A percentile compares a stretch with the other conserved stretches of the same genome.
phyloP scores from a whole-genome alignment of 2,329 filamentous ascomycete genomes.

The Fusarium sublunatum region DNA sequence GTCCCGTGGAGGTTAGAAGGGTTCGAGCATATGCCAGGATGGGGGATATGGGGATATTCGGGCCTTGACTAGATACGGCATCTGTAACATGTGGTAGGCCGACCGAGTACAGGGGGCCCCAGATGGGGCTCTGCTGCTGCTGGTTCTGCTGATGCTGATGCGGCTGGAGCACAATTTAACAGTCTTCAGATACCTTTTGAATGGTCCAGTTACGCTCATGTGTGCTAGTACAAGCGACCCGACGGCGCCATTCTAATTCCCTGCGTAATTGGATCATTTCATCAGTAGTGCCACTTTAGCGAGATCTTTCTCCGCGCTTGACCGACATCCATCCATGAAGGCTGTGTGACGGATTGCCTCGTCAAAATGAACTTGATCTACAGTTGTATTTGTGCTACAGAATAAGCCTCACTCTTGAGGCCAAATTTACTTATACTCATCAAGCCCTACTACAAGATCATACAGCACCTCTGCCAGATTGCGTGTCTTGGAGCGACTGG shows the following conservation, averaged over 20 bases:
- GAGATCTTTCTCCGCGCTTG: conserved; percentile 27
- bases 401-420: conserved; percentile 15
- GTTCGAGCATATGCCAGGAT: conserved; percentile 25
- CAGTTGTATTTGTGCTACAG: not conserved
- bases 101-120: conserved; percentile 33
- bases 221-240: conserved; percentile 26
- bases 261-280: conserved; percentile 21
- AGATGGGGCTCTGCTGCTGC: conserved; percentile 44
- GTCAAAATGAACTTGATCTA: conserved; percentile 12
- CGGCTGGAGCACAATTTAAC: conserved; percentile 30
- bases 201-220: conserved; percentile 9
- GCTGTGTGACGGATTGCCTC: conserved; percentile 13
- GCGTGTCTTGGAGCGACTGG: conserved; percentile 5
- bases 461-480: not conserved
- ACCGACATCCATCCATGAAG: conserved; percentile 16
- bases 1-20: conserved; percentile 37
- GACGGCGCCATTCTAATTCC: conserved; percentile 13
- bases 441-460: not conserved
- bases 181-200: conserved; percentile 25
- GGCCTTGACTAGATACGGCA: conserved; percentile 27
- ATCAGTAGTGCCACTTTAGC: conserved; percentile 12
- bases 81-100: conserved; percentile 43
- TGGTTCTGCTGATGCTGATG: conserved; percentile 37
- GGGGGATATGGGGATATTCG: conserved; percentile 39
- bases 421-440: not conserved